Evolutionary conservation across 768 basidiomycete genomes (phyloP).

Genomic region (Pluteus cervinus): DNA sequence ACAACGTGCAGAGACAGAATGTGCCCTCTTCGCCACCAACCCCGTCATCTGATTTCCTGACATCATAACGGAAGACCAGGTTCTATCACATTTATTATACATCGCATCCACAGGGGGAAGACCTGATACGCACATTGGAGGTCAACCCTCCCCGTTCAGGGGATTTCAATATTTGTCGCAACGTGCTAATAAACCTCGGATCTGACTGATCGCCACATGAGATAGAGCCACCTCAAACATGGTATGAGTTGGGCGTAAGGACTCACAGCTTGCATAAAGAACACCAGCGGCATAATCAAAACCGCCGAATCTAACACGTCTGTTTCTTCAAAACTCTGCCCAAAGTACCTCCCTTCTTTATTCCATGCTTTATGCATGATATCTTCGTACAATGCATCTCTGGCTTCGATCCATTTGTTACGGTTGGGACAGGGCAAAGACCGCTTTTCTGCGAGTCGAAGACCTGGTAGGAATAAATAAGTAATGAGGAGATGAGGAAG

Average conservation of each 20-base stretch:
- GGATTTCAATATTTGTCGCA: conserved; percentile 77
- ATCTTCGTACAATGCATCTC: conserved; percentile 88
- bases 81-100: conserved; percentile 36
- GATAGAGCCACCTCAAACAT: neutral
- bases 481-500: neutral
- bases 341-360: conserved; percentile 58
- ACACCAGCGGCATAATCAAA: conserved; percentile 88
- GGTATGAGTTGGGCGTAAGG: neutral
- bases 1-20: conserved; percentile 84
- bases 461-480: conserved; percentile 30
- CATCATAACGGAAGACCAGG: conserved; percentile 88
- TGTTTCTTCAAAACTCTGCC: conserved; percentile 87
- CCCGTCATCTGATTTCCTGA: conserved; percentile 79
- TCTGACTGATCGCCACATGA: conserved; percentile 52
- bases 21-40: conserved; percentile 96
- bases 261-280: conserved; percentile 80
- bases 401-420: conserved; percentile 61
- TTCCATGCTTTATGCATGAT: conserved; percentile 91
- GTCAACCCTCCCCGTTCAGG: conserved; percentile 90
- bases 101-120: neutral
- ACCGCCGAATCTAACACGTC: conserved; percentile 82
- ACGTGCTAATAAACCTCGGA: conserved; percentile 80
- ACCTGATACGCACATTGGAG: conserved; percentile 55
- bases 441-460: conserved; percentile 92
- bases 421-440: conserved; percentile 82